Conservation (phyloP, 148 eudicot genomes). For the Agrostemma githago region DNA sequence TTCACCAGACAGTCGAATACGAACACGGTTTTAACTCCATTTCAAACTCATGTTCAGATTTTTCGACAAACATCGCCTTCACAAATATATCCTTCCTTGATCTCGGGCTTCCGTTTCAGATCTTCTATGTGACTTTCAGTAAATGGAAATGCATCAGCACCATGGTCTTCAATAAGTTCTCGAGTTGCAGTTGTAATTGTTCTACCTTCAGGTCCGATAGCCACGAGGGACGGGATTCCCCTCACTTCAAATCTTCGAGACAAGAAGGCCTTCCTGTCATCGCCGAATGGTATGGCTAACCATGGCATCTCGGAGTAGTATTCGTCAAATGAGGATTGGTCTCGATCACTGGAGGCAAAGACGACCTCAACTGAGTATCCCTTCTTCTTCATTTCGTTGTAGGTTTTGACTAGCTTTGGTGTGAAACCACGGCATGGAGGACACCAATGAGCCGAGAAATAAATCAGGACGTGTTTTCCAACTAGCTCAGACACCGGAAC, state of each 20-base stretch:
- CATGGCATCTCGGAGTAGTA: slow-evolving; percentile 50
- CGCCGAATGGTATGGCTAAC: slow-evolving; percentile 56
- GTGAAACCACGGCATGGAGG: slow-evolving; percentile 55
- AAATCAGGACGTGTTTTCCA: slow-evolving; percentile 49
- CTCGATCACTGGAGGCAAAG: slow-evolving; percentile 48
- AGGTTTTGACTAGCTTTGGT: slow-evolving; percentile 44
- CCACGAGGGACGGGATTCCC: slow-evolving; percentile 44
- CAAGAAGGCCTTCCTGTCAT: slow-evolving; percentile 34
- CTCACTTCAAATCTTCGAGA: slow-evolving; percentile 36
- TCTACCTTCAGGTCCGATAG: slow-evolving; percentile 39
- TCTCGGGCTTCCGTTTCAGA: slow-evolving; percentile 27
- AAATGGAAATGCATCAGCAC: slow-evolving; percentile 52
- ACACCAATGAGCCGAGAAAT: slow-evolving; percentile 65
- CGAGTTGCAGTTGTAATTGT: slow-evolving; percentile 42
- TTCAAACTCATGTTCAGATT: slow-evolving; percentile 27
- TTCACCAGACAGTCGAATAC: too few species aligned
- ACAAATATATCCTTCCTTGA: slow-evolving; percentile 44
- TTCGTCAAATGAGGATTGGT: slow-evolving; percentile 35
- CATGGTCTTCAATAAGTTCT: slow-evolving; percentile 31
- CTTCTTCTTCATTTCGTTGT: slow-evolving; percentile 49
- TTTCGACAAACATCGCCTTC: slow-evolving; percentile 50
- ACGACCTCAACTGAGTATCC: slow-evolving; percentile 42
- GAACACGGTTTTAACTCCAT: too few species aligned
- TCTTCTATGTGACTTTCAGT: slow-evolving; percentile 39
- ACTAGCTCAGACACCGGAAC: slow-evolving; percentile 48